Percentiles rank a stretch among this genome's conserved stretches.
phyloP scores from a whole-genome alignment of 2,329 filamentous ascomycete genomes.

The Botrytis fabae region DNA sequence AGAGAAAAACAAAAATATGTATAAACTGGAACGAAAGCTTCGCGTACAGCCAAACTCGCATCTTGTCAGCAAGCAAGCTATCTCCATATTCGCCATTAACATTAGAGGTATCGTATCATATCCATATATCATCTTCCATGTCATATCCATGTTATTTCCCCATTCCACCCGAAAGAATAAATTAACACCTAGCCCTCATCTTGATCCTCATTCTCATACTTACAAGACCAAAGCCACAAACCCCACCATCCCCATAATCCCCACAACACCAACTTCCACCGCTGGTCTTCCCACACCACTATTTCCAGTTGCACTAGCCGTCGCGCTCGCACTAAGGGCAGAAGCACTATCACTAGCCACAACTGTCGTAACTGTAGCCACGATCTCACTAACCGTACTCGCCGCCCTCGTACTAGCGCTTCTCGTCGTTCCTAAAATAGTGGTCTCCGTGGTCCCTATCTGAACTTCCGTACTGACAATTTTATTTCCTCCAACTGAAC shows the following conservation, averaged over 20 bases:
- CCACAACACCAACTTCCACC: neutral
- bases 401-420: constrained; percentile 9
- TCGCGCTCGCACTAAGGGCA: neutral
- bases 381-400: constrained; percentile 19
- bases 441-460: constrained; percentile 27
- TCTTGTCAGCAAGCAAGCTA: neutral
- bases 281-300: neutral
- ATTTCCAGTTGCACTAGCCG: constrained; percentile 11
- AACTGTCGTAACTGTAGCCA: constrained; percentile 24
- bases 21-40: neutral
- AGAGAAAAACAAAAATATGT: neutral
- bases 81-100: constrained; percentile 1
- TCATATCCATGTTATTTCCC: neutral
- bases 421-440: constrained; percentile 25
- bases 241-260: neutral
- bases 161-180: neutral
- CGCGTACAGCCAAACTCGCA: neutral
- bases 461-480: neutral
- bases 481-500: neutral
- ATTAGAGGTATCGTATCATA: constrained; percentile 15
- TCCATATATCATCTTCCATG: neutral
- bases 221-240: neutral
- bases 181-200: neutral
- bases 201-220: neutral
- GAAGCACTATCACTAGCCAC: constrained; percentile 6